Evolutionary conservation across 306 rosid genomes (phyloP), one percentile per base, ranked within the genome.

Genomic region (Ormosia emarginata): DNA sequence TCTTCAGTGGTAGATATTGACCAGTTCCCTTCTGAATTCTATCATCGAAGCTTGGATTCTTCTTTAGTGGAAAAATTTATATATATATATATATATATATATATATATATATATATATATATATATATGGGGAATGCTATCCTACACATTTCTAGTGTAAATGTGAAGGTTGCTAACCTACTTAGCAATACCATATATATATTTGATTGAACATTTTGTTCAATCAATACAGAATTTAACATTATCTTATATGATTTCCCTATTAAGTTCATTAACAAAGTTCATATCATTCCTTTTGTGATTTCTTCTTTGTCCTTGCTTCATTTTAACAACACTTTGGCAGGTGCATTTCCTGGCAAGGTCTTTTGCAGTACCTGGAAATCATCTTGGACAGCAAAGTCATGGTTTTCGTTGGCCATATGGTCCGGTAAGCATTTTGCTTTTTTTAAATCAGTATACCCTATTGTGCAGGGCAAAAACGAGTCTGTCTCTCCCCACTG

Each of bases 301-400:
- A 79, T 40, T 86, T 77, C 8, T 59, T 50, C 74, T 55, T 47
- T 36, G 47, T 69, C 61, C 32, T 62, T 80, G 40, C 47, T 65
- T 83, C 52, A 67, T 77, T 43, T 71, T 39, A 66, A 72, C 53
- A 67, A 78, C 44, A 67, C 78, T 64, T 88, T 33, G 36, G 73
- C 84, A 95, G 99, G 98, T 95, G 69, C 99, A 97, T 37, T 95
- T 95, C 89, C 82, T 95, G 73, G 99, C 99, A 65, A 93, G 96
- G 50, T 95, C 99, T 55, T 95, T 93, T 80, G 95, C 81, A 5
- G 90, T 95, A 43, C 98, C 99, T 72, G 99, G 99, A 81, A 92
- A 95, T 90, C 94, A 95, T 82, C 90, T 90, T 52, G 99, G 99
- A 67, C 99, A 95, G 85, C 99, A 92, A 85, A 93, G 99, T 87